Evolutionary conservation across 306 rosid genomes (phyloP).

Genomic region (apple (Malus domestica)): DNA sequence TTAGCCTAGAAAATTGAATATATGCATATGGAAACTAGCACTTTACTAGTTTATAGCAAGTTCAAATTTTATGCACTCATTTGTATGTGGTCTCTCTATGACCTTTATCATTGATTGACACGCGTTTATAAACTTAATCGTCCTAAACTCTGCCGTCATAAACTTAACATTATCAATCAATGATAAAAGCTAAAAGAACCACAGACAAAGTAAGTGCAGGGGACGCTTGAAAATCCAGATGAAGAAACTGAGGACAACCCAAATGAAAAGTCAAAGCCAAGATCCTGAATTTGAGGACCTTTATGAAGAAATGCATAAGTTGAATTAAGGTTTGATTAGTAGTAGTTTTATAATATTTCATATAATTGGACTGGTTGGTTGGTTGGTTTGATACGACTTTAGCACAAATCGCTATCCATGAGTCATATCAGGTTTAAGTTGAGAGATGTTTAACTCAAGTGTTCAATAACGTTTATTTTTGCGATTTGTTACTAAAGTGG

Average conservation of each 20-base stretch:
- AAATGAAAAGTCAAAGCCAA: slow-evolving; percentile 30
- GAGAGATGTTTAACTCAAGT: neutral
- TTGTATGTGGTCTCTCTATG: too few relatives aligned
- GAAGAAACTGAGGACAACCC: slow-evolving; percentile 14
- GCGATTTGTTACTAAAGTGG: too few relatives aligned
- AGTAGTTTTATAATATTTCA: neutral
- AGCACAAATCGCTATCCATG: neutral
- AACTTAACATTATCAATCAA: too few relatives aligned
- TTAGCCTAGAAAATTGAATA: slow-evolving; percentile 26
- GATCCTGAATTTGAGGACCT: slow-evolving; percentile 48
- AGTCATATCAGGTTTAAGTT: neutral
- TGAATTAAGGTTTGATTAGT: slow-evolving; percentile 7
- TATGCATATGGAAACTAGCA: slow-evolving; percentile 11
- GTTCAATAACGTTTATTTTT: too few relatives aligned
- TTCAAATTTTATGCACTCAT: too few relatives aligned
- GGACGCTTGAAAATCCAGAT: neutral
- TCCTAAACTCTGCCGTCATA: too few relatives aligned
- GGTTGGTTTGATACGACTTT: neutral
- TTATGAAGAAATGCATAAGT: slow-evolving; percentile 11
- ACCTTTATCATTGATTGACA: too few relatives aligned
- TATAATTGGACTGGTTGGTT: slow-evolving; percentile 13
- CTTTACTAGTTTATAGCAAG: neutral
- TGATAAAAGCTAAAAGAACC: too few relatives aligned
- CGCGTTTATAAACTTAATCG: too few relatives aligned
- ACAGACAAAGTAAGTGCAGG: too few relatives aligned